Evolutionary conservation across 768 basidiomycete genomes (phyloP).

Genomic region (Crucibulum laeve): DNA sequence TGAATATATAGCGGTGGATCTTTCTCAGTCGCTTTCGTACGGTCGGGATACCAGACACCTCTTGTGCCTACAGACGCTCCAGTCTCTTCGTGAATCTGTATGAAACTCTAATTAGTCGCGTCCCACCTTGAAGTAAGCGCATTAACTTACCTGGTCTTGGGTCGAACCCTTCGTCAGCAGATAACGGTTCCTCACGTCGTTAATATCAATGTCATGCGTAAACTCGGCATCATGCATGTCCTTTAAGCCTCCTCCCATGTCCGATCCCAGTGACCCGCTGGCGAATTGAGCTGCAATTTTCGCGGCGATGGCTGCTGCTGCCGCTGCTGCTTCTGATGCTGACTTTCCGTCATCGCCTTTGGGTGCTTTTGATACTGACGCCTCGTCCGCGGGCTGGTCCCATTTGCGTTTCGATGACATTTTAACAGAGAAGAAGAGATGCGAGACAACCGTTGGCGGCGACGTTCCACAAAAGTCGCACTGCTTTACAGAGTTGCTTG

Average conservation of each 20-base stretch:
- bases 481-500: too few species aligned
- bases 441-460: not conserved
- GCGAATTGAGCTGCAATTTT: slow-evolving; percentile 91
- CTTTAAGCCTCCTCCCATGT: slow-evolving; percentile 36
- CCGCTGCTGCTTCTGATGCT: slow-evolving; percentile 63
- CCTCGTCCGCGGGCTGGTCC: slow-evolving; percentile 64
- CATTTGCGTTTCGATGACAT: slow-evolving; percentile 81
- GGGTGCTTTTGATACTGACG: slow-evolving; percentile 39
- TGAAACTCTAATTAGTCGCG: slow-evolving; percentile 4
- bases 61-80: slow-evolving; percentile 92
- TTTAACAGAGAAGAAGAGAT: not conserved
- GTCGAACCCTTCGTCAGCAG: slow-evolving; percentile 91
- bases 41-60: slow-evolving; percentile 95
- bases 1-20: slow-evolving; percentile 95
- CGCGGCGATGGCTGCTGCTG: slow-evolving; percentile 84
- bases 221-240: slow-evolving; percentile 79
- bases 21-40: slow-evolving; percentile 83
- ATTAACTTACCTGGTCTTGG: slow-evolving; percentile 67
- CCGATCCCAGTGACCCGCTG: slow-evolving; percentile 31
- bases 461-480: not conserved
- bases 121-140: not conserved
- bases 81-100: slow-evolving; percentile 90
- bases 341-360: slow-evolving; percentile 53
- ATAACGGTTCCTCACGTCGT: slow-evolving; percentile 93
- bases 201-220: slow-evolving; percentile 92